Evolutionary conservation across 257 asterid species (phyloP).

Genomic region (Striga asiatica): DNA sequence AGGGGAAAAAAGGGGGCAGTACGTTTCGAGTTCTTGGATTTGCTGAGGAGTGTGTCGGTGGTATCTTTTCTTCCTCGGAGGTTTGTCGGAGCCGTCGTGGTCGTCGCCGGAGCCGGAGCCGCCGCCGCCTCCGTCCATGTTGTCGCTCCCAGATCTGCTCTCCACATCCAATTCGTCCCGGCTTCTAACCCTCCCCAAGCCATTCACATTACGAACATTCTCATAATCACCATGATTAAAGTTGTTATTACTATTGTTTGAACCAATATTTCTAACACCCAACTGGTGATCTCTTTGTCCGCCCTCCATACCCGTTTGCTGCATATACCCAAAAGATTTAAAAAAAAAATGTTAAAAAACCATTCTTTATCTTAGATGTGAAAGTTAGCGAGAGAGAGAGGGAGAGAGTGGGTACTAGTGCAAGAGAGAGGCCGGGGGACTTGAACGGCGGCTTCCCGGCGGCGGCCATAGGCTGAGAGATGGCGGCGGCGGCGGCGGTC

Average conservation of each 20-base stretch:
- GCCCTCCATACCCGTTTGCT: constrained; percentile 83
- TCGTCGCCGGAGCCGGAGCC: constrained; percentile 74
- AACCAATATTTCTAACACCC: constrained; percentile 33
- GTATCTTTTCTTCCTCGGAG: constrained; percentile 78
- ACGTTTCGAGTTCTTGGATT: constrained; percentile 97
- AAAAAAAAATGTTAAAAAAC: background rate
- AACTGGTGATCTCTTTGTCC: constrained; percentile 51
- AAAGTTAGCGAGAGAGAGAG: background rate
- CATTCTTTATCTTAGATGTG: background rate
- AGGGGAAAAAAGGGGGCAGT: background rate
- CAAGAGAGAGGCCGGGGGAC: constrained; percentile 82
- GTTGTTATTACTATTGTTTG: constrained; percentile 8
- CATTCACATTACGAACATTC: background rate
- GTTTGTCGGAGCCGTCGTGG: constrained; percentile 50
- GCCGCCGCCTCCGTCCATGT: constrained; percentile 50
- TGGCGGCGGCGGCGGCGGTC: constrained; percentile 39
- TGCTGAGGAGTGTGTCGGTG: constrained; percentile 99
- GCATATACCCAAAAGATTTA: background rate
- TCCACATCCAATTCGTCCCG: constrained; percentile 78
- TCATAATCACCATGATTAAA: constrained; percentile 33
- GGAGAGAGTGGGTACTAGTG: constrained; percentile 40
- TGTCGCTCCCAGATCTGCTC: constrained; percentile 87
- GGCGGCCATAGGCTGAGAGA: constrained; percentile 39
- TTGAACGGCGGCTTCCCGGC: constrained; percentile 50
- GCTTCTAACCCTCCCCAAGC: constrained; percentile 42